A percentile compares a stretch with the other conserved stretches of the same genome.
phyloP scores from a whole-genome alignment of 2,329 filamentous ascomycete species.

The Phyllosticta citribraziliensis region DNA sequence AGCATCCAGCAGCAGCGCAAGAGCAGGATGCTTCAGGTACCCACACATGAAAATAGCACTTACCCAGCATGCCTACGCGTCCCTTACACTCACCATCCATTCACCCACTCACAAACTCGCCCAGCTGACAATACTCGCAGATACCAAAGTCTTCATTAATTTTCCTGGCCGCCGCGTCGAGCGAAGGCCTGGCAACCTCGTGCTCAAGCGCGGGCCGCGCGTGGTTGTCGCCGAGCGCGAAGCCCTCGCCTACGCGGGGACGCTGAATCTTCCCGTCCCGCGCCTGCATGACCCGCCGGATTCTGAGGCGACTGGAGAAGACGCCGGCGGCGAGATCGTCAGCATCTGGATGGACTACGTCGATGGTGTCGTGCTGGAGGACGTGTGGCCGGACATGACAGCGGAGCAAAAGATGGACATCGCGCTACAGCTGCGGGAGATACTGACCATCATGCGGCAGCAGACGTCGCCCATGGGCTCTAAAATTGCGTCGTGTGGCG shows the following conservation, averaged over 20 bases:
- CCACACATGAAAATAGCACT: too few relatives aligned
- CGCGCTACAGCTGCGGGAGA: slow-evolving; percentile 8
- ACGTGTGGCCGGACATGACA: slow-evolving; percentile 10
- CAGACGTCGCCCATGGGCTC: neutral
- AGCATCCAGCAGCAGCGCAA: too few relatives aligned
- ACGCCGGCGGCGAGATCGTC: neutral
- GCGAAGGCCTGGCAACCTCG: neutral
- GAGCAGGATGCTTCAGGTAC: too few relatives aligned
- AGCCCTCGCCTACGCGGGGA: neutral
- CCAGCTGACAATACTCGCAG: too few relatives aligned
- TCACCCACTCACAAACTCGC: neutral
- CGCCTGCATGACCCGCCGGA: neutral
- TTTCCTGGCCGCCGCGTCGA: neutral
- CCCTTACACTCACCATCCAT: too few relatives aligned
- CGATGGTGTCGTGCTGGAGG: slow-evolving; percentile 7
- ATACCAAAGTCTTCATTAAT: neutral
- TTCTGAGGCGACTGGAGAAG: too few relatives aligned
- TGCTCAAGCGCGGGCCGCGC: neutral
- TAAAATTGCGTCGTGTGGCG: slow-evolving; percentile 11
- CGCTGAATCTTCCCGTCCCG: neutral
- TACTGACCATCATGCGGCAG: slow-evolving; percentile 11
- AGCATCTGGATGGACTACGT: slow-evolving; percentile 13
- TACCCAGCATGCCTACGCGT: too few relatives aligned
- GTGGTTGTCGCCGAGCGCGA: neutral
- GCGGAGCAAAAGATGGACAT: slow-evolving; percentile 10